Evolutionary conservation across 208 protist genomes (phyloP), one percentile per base, ranked within the genome.

Genomic region (Porcisia hertigi): DNA sequence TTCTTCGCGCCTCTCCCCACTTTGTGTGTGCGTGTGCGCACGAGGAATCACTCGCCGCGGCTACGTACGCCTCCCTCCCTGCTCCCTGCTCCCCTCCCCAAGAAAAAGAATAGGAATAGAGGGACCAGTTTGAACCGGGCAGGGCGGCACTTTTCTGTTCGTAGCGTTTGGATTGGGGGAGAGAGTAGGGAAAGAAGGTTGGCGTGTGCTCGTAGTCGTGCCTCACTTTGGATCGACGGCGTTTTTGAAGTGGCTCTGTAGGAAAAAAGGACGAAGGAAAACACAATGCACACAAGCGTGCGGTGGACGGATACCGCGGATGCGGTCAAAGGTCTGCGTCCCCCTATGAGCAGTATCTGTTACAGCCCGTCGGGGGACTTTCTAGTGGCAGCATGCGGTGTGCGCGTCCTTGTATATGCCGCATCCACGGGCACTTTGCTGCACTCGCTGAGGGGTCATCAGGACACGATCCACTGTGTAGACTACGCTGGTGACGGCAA

Each of bases 401-500:
- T 89, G 58, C 90, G 96, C 7, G 96, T 99, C 52, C 81, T 98
- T 3, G 89, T 99, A 9, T 99, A 99, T 84, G 95, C 97, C 41
- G 88, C 95, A 16, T 86, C 86, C 4, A 93, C 88, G 7, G 97
- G 98, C 49, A 88, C 97, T 20, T 79, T 99, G n/a, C 36, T 98
- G 5, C 91, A 98, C 71, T 94, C 94, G 4, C 87, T 99, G 41
- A 99, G 98, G 80, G 97, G 96, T 5, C 98, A 99, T 73, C 94
- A 96, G 71, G 94, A 98, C 84, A 98, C 88, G 3, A 96, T 99
- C 18, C 96, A 98, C 85, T 89, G 85, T 80, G 91, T 98, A 6
- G 86, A 88, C 57, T 99, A 96, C 82, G 82, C 87, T 5, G 67
- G 66, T 47, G 95, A 99, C 71, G 98, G 98, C 41, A 98, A 98